These are phyloP conservation scores for Cytospora chrysosperma DNA, from an alignment of 2,329 filamentous ascomycete genomes.

Conservation along the genomic window DNA sequence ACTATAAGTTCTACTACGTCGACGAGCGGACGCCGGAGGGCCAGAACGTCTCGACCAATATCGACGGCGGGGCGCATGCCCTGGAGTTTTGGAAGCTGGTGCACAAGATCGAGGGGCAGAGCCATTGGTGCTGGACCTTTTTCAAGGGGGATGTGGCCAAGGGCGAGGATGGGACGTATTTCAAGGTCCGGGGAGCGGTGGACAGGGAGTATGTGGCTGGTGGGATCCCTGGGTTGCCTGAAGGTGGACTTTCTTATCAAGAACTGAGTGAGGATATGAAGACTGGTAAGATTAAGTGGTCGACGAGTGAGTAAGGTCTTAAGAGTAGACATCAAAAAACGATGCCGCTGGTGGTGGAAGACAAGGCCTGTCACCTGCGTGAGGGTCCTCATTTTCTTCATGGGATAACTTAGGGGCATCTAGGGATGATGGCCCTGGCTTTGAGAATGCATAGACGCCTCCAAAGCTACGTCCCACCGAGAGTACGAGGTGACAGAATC, in stretches of 20 bases:
- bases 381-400: no score
- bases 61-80: conserved; percentile 12
- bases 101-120: conserved; percentile 15
- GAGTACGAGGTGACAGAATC: no score
- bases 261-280: not conserved
- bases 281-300: not conserved
- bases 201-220: conserved; percentile 6
- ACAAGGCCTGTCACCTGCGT: no score
- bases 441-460: no score
- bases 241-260: not conserved
- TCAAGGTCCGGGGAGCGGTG: not conserved
- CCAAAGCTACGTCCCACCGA: no score
- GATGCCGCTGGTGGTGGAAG: no score
- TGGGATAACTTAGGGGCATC: no score
- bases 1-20: conserved; percentile 12
- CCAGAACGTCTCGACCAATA: not conserved
- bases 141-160: conserved; percentile 2
- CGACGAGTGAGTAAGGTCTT: no score
- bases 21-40: conserved; percentile 8
- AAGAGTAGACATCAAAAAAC: no score
- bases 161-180: conserved; percentile 3
- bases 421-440: no score
- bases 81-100: conserved; percentile 19
- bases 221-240: not conserved
- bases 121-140: conserved; percentile 17